Evolutionary conservation across 164 flowering plant species (phyloP).

Genomic region (Sextonia rubra): DNA sequence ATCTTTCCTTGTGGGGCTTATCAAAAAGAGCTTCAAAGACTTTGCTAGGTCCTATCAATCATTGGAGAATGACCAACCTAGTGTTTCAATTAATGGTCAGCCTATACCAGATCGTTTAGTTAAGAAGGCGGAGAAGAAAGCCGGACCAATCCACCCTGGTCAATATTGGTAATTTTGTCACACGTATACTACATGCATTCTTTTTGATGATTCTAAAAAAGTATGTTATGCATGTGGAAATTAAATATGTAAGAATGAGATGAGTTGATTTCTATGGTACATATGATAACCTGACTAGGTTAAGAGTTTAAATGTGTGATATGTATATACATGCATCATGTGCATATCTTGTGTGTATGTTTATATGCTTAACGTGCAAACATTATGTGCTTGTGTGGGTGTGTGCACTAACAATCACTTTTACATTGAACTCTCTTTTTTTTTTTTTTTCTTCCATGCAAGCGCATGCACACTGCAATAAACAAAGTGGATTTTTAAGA

Average conservation of each 20-base stretch:
- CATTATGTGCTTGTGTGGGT: not conserved
- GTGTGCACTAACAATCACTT: not conserved
- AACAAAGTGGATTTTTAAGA: not conserved
- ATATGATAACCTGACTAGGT: not conserved
- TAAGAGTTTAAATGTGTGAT: not conserved
- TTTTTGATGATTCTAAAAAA: not conserved
- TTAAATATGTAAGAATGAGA: too few species aligned
- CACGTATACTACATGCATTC: not conserved
- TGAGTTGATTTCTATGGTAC: not conserved
- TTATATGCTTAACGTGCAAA: too few species aligned
- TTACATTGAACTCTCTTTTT: not conserved
- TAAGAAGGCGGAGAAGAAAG: slow-evolving; percentile 83
- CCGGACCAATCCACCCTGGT: slow-evolving; percentile 84
- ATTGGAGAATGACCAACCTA: slow-evolving; percentile 29
- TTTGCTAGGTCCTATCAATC: slow-evolving; percentile 29
- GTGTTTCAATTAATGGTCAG: slow-evolving; percentile 67
- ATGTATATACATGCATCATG: not conserved
- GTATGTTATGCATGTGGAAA: not conserved
- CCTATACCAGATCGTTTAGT: slow-evolving; percentile 56
- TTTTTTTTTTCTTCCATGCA: not conserved
- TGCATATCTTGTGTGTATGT: not conserved
- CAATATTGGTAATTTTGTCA: slow-evolving; percentile 67
- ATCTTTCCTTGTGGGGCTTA: slow-evolving; percentile 39
- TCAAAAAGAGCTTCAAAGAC: slow-evolving; percentile 42
- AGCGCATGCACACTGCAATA: not conserved